Evolutionary conservation across 2,329 filamentous ascomycete genomes (phyloP), one percentile per base, ranked within the genome.

Genomic region (Clonostachys rhizophaga): DNA sequence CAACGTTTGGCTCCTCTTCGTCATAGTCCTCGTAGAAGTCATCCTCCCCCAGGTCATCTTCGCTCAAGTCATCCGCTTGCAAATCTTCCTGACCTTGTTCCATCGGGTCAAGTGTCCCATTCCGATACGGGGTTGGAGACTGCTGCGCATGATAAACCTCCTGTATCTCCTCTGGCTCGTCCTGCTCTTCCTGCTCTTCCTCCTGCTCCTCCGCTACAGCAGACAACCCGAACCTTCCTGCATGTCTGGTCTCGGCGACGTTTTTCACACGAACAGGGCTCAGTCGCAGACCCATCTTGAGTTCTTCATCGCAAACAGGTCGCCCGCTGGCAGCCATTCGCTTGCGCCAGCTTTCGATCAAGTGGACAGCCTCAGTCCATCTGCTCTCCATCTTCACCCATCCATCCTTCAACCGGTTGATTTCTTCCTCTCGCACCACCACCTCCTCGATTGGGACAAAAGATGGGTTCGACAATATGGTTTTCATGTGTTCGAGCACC

Each of bases 391-490:
- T 96, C 67, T 87, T 91, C 62, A 95, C 88, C 86, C 92, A 95
- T 14, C 91, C 90, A 47, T 87, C 81, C 47, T 89, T 83, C 43
- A 99, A 74, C 45, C 89, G 81, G 45, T 79, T 77, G 53, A 99
- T 97, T 63, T 96, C 91, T 50, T 95, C 87, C 53, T 99, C 92
- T 47, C 92, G 83, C n/a, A 91, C 70, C 59, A 95, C 86, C 3
- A 99, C 90, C 64, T 97, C 94, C 58, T 97, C 94, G 18, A 97
- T 82, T 1, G 92, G 89, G 13, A 96, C 94, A 63, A 97, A 99
- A 3, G 91, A 95, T 2, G 94, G 94, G 59, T 97, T 97, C 9
- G 91, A 96, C 41, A 99, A 75, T 36, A 99, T 81, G 3, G 79
- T 86, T 54, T 87, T 81, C 53, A 99, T 78, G 60, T 95, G 90